Evolutionary conservation across 2,329 filamentous ascomycete genomes (phyloP).

Genomic region (Hymenoscyphus infarciens): DNA sequence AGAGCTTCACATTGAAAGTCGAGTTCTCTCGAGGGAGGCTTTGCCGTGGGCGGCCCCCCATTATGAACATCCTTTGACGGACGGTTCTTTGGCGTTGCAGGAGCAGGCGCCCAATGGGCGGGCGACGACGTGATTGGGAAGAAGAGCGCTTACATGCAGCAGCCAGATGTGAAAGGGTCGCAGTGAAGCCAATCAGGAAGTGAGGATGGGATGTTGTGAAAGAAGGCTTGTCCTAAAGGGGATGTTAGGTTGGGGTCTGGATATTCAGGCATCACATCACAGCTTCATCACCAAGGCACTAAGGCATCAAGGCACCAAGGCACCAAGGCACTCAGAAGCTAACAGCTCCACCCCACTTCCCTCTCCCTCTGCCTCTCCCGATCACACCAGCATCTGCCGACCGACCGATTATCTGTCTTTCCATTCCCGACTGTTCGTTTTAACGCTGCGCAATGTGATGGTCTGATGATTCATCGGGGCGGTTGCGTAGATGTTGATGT

Average conservation of each 20-base stretch:
- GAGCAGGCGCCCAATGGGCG: slow-evolving; percentile 12
- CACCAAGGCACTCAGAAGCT: background rate
- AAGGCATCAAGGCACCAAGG: too few relatives aligned
- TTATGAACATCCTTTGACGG: slow-evolving; percentile 13
- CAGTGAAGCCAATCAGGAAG: slow-evolving; percentile 7
- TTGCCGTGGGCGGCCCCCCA: slow-evolving; percentile 8
- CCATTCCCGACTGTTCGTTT: background rate
- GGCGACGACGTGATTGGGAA: slow-evolving; percentile 4
- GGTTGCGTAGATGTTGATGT: background rate
- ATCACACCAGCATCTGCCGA: background rate
- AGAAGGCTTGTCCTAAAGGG: background rate
- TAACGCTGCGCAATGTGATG: slow-evolving; percentile 2
- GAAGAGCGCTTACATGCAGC: slow-evolving; percentile 14
- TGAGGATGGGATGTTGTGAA: background rate
- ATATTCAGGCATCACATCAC: background rate
- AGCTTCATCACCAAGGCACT: too few relatives aligned
- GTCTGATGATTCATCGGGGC: background rate
- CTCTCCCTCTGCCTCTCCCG: background rate
- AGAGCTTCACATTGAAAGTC: slow-evolving; percentile 17
- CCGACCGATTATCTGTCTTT: background rate
- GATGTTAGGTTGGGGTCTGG: background rate
- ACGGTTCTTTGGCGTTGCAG: background rate
- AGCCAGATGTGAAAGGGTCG: slow-evolving; percentile 1
- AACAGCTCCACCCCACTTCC: background rate
- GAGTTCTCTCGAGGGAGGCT: background rate